Percentiles rank a stretch among this genome's conserved stretches.
Evolutionary conservation across 2,329 filamentous ascomycete genomes (phyloP).

Genomic region (Acrocalymma vagum): DNA sequence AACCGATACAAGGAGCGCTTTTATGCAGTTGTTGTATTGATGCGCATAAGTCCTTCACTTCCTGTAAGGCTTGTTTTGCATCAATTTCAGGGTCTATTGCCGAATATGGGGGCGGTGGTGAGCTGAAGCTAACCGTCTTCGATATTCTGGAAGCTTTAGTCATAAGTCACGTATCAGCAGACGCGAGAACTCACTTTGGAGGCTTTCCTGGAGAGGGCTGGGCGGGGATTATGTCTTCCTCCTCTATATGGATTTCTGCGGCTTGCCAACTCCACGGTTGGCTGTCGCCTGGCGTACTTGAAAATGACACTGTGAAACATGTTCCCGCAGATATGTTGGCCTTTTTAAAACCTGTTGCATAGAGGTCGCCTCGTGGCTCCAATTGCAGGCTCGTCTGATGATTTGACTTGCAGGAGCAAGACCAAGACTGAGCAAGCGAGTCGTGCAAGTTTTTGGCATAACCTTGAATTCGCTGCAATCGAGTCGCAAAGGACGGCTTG

Average conservation of each 20-base stretch:
- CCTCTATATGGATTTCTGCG: conserved; percentile 41
- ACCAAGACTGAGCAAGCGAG: conserved; percentile 39
- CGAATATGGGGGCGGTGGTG: conserved; percentile 43
- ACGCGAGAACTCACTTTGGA: conserved; percentile 25
- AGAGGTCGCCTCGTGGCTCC: conserved; percentile 37
- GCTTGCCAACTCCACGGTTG: conserved; percentile 41
- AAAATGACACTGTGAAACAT: conserved; percentile 45
- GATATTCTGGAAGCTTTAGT: conserved; percentile 23
- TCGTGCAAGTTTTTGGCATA: conserved; percentile 43
- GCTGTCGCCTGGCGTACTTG: conserved; percentile 21
- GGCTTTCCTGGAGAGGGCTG: conserved; percentile 22
- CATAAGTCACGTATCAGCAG: not conserved
- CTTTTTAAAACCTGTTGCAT: conserved; percentile 27
- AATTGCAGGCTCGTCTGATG: conserved; percentile 45
- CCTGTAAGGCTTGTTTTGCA: conserved; percentile 23
- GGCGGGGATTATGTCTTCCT: conserved; percentile 26
- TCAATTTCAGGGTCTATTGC: conserved; percentile 24
- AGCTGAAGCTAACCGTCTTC: conserved; percentile 45
- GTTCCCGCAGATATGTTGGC: conserved; percentile 22
- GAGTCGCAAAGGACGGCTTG: conserved; percentile 43
- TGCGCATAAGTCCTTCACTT: conserved; percentile 46
- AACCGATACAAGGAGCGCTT: conserved; percentile 36
- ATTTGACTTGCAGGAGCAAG: conserved; percentile 41
- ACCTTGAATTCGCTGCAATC: conserved; percentile 42
- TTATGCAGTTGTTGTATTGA: conserved; percentile 40